Evolutionary conservation across 495 filamentous ascomycete genomes (phyloP).

Genomic region (Penicillium manginii): DNA sequence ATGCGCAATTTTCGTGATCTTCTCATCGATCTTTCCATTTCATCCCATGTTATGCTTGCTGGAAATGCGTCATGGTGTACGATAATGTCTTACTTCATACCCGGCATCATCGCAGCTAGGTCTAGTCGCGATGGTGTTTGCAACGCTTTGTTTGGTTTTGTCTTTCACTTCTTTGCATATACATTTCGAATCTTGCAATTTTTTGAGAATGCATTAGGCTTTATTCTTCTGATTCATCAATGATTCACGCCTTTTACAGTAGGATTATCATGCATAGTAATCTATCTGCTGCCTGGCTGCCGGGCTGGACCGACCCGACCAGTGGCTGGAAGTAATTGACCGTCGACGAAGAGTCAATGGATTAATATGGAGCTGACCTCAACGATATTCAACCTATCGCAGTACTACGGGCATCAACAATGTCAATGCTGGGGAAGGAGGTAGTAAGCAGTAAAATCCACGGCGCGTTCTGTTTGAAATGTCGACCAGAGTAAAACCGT

Average conservation of each 20-base stretch:
- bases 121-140: neutral
- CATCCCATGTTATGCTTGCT: neutral
- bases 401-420: too few relatives aligned
- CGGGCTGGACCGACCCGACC: too few relatives aligned
- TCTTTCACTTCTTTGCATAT: neutral
- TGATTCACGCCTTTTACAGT: neutral
- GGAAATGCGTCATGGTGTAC: constrained; percentile 19
- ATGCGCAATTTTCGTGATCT: neutral
- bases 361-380: too few relatives aligned
- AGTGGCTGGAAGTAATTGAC: too few relatives aligned
- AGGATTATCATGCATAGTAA: too few relatives aligned
- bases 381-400: too few relatives aligned
- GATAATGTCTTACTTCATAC: constrained; percentile 16
- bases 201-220: neutral
- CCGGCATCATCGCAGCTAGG: neutral
- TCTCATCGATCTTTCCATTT: neutral
- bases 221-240: neutral
- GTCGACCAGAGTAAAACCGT: too few relatives aligned
- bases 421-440: too few relatives aligned
- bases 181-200: neutral
- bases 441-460: too few relatives aligned
- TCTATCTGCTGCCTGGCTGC: too few relatives aligned
- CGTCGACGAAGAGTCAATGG: too few relatives aligned
- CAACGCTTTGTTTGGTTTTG: neutral
- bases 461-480: too few relatives aligned